Evolutionary conservation across 345 rosid species (phyloP), one percentile per base, ranked within the genome.

Genomic region (Brassica rapa): DNA sequence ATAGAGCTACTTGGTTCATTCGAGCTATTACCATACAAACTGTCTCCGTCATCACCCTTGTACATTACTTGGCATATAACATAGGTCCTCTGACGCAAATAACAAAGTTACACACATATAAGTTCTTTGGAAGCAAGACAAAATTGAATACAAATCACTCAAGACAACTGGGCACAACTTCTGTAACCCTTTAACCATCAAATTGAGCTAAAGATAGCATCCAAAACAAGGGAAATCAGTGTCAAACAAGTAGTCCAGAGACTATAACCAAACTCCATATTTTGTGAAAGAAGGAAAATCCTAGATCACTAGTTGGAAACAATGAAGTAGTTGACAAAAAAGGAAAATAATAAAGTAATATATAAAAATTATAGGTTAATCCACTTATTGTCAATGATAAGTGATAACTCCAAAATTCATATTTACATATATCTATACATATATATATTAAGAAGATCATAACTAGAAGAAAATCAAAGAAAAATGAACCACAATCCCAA

Each of bases 21-120:
- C 55, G n/a, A 4, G 33, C 9, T 32, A 62, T 62, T 35, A 61
- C 68, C 74, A 49, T n/a, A 49, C 23, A 33, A 9, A 25, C 35
- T 24, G 27, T 76, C 62, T 49, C 5, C 63, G 5, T n/a, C 70
- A 8, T 62, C 25, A 62, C 80, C 80, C 3, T 70, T 77, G 56
- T 70, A 77, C 80, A n/a, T 70, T 2, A 77, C 75, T 77, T 70
- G 16, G 75, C 80, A 70, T 21, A 77, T 53, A 62, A 77, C 80
- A 24, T 77, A 77, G 2, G 16, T 62, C n/a, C 25, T 77, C 74
- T 76, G 74, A 1, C 29, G 11, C 25, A 43, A 60, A 51, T 6
- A 37, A 37, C 16, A 66, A 74, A 0, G 14, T 27, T 51, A 46
- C 57, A 51, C 57, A 51, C 21, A 51, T 64, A 35, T 53, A 51